A percentile compares a stretch with the other conserved stretches of the same genome.
These are phyloP conservation scores for Agaricus blazei DNA, from an alignment of 768 basidiomycete genomes.

Conservation along the genomic window DNA sequence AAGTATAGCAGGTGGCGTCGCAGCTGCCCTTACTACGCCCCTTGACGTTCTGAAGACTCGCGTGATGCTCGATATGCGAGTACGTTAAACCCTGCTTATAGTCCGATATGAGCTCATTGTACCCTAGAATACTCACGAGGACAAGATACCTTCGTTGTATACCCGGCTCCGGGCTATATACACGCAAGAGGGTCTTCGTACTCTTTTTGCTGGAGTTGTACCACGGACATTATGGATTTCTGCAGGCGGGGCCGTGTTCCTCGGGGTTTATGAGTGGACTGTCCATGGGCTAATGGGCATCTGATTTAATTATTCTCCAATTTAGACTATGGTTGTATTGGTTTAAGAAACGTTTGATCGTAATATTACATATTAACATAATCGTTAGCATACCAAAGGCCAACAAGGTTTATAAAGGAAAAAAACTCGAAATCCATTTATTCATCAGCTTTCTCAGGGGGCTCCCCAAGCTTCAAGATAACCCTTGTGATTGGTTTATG, in stretches of 20 bases:
- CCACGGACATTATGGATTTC: constrained; percentile 97
- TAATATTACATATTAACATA: neutral
- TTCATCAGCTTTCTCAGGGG: constrained; percentile 24
- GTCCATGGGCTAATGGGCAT: constrained; percentile 44
- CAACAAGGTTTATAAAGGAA: neutral
- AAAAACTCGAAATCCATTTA: neutral
- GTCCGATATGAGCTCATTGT: neutral
- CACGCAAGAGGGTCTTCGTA: constrained; percentile 58
- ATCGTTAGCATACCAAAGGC: neutral
- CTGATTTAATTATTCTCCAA: constrained; percentile 10
- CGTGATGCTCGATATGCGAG: constrained; percentile 90
- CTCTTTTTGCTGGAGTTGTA: constrained; percentile 82
- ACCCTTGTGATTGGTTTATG: constrained; percentile 50
- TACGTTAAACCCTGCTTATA: constrained; percentile 27
- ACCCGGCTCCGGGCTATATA: constrained; percentile 65
- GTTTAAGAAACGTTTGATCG: neutral
- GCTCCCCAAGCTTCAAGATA: constrained; percentile 46
- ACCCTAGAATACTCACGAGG: constrained; percentile 43
- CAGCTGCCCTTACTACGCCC: constrained; percentile 89
- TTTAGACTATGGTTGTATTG: neutral
- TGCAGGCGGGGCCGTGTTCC: constrained; percentile 92
- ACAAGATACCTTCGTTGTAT: constrained; percentile 48
- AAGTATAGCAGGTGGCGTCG: constrained; percentile 84
- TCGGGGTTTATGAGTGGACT: constrained; percentile 93
- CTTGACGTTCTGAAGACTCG: constrained; percentile 96